These are phyloP conservation scores for Pueraria montana DNA, from an alignment of 306 rosid species.

Conservation along the genomic window DNA sequence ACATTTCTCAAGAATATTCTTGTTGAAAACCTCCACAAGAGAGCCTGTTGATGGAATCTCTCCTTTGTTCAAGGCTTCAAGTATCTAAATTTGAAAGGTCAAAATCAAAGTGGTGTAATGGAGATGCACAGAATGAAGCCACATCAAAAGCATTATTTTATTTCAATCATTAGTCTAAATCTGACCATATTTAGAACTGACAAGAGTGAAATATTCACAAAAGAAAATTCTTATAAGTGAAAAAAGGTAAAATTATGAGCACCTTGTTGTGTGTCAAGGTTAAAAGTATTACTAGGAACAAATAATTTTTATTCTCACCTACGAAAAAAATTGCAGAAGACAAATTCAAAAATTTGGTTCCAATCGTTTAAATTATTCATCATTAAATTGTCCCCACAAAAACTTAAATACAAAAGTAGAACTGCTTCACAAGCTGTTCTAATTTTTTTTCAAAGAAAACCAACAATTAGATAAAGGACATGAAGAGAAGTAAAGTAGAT, in stretches of 20 bases:
- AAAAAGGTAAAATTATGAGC: constrained; percentile 26
- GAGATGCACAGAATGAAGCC: constrained; percentile 25
- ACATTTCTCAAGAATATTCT: constrained; percentile 92
- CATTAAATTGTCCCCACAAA: constrained; percentile 13
- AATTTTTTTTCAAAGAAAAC: not conserved
- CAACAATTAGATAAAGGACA: constrained; percentile 7
- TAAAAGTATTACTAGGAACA: not conserved
- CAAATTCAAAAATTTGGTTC: constrained; percentile 6
- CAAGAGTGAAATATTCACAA: not conserved
- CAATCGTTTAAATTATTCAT: not conserved
- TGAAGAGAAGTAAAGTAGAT: constrained; percentile 25
- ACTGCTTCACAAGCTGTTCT: not conserved
- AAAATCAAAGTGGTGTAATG: constrained; percentile 34
- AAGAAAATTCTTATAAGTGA: not conserved
- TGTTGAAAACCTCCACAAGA: constrained; percentile 95
- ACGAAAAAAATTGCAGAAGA: not conserved
- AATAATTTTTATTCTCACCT: not conserved
- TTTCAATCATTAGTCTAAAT: constrained; percentile 25
- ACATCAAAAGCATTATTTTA: constrained; percentile 27
- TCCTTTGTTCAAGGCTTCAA: constrained; percentile 97
- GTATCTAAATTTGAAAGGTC: constrained; percentile 67
- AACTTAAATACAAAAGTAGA: constrained; percentile 17
- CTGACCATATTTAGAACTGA: not conserved
- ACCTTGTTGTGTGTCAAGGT: constrained; percentile 15
- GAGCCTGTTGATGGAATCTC: constrained; percentile 99